A percentile compares a stretch with the other conserved stretches of the same genome.
Conservation (phyloP, 768 basidiomycete species). For the Naganishia onofrii region DNA sequence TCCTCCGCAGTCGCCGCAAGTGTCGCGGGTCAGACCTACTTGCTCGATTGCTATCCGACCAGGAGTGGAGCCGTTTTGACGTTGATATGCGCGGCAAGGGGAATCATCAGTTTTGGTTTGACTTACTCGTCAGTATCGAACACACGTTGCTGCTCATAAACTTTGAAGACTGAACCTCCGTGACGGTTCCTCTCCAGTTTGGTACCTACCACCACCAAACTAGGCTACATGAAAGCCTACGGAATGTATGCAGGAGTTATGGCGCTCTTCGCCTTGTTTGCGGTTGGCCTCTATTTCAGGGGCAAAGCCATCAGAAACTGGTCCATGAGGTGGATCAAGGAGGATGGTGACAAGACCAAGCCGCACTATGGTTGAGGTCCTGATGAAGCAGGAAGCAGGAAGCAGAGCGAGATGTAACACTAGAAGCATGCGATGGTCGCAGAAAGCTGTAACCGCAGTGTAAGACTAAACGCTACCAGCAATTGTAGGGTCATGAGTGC, state of each 20-base stretch:
- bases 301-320: slow-evolving; percentile 16
- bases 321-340: slow-evolving; percentile 13
- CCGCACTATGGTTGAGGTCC: slow-evolving; percentile 13
- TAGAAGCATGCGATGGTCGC: not conserved
- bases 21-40: slow-evolving; percentile 11
- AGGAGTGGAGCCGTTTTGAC: slow-evolving; percentile 7
- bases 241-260: slow-evolving; percentile 15
- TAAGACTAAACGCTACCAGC: not conserved
- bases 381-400: not conserved
- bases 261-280: slow-evolving; percentile 9
- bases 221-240: slow-evolving; percentile 21
- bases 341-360: slow-evolving; percentile 17
- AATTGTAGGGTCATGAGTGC: slow-evolving; percentile 8
- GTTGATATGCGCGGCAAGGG: not conserved
- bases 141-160: not conserved
- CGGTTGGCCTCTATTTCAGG: slow-evolving; percentile 17
- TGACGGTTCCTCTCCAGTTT: not conserved
- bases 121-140: slow-evolving; percentile 2
- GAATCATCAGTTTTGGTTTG: slow-evolving; percentile 12
- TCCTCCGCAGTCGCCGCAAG: slow-evolving; percentile 2
- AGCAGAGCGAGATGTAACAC: not conserved
- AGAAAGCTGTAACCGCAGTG: slow-evolving; percentile 5
- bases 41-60: slow-evolving; percentile 11
- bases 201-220: slow-evolving; percentile 9
- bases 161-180: not conserved